A percentile compares a stretch with the other conserved stretches of the same genome.
These are phyloP conservation scores for Magnusiomyces paraingens DNA, from an alignment of 1,139 yeast genomes.

Conservation along the genomic window DNA sequence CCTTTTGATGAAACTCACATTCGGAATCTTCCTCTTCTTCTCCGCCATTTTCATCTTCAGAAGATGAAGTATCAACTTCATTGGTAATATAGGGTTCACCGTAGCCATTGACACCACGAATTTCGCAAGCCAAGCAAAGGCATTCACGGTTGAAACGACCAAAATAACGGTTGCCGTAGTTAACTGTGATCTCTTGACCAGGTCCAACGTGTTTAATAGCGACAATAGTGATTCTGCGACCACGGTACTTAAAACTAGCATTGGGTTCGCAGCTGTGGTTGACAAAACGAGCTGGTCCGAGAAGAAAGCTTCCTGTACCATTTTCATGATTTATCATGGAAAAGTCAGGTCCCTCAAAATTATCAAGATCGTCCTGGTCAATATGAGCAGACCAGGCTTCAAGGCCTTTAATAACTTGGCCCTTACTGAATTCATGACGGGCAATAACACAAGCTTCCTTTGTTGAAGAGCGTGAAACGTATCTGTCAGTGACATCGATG, in stretches of 20 bases:
- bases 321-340: slow-evolving; percentile 36
- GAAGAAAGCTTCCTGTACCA: slow-evolving; percentile 37
- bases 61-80: slow-evolving; percentile 2
- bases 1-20: too few species aligned
- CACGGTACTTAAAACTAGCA: slow-evolving; percentile 34
- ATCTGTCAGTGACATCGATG: slow-evolving; percentile 40
- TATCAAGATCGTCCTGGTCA: slow-evolving; percentile 32
- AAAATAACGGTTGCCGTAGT: slow-evolving; percentile 40
- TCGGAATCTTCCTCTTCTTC: slow-evolving; percentile 3
- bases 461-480: slow-evolving; percentile 16
- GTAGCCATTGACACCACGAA: slow-evolving; percentile 18
- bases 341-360: slow-evolving; percentile 36
- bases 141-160: slow-evolving; percentile 40
- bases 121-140: slow-evolving; percentile 42
- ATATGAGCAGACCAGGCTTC: slow-evolving; percentile 38
- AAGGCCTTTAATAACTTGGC: slow-evolving; percentile 35
- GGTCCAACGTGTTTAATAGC: slow-evolving; percentile 33
- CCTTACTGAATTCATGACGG: slow-evolving; percentile 28
- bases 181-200: slow-evolving; percentile 45
- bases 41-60: not conserved
- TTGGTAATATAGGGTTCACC: slow-evolving; percentile 3
- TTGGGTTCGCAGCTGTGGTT: slow-evolving; percentile 44
- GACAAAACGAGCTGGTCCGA: slow-evolving; percentile 45
- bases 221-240: slow-evolving; percentile 30
- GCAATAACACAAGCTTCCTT: slow-evolving; percentile 41